Conservation (phyloP, 2,329 filamentous ascomycete genomes). For the Sporothrix schenckii region DNA sequence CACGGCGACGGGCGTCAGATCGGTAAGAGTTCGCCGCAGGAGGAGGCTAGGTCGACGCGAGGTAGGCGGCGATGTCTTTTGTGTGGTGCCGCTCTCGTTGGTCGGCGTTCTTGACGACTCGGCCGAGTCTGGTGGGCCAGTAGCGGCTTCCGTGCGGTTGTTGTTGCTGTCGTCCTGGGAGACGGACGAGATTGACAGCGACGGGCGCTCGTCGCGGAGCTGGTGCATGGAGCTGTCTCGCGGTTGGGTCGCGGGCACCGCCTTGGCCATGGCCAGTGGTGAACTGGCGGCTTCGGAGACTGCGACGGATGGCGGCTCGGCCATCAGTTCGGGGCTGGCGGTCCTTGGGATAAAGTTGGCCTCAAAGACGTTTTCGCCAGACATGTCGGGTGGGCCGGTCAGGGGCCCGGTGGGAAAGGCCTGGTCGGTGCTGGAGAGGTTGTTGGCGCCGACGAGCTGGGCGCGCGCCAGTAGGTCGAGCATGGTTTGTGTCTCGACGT, state of each 20-base stretch:
- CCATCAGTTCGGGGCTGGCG: constrained; percentile 54
- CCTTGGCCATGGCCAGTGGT: constrained; percentile 28
- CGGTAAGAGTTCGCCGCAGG: constrained; percentile 85
- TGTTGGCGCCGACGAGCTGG: constrained; percentile 73
- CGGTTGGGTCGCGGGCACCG: not conserved
- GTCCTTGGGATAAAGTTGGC: constrained; percentile 68
- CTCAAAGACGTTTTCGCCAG: constrained; percentile 82
- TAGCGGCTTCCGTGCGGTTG: not conserved
- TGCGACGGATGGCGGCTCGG: constrained; percentile 17
- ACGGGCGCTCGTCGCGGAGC: constrained; percentile 15
- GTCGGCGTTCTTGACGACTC: constrained; percentile 58
- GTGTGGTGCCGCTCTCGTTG: constrained; percentile 58
- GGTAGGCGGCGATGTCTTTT: constrained; percentile 56
- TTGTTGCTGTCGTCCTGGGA: not conserved
- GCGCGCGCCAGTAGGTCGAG: constrained; percentile 83
- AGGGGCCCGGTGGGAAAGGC: constrained; percentile 61
- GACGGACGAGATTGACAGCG: not conserved
- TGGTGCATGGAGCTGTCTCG: constrained; percentile 22
- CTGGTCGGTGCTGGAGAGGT: constrained; percentile 51
- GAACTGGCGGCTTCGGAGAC: constrained; percentile 38
- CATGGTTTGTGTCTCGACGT: constrained; percentile 86
- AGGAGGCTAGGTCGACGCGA: constrained; percentile 62
- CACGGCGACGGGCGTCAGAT: constrained; percentile 71
- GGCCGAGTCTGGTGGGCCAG: constrained; percentile 47
- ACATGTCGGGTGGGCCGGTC: constrained; percentile 75